Evolutionary conservation across 106 monocot species (phyloP), one percentile per base, ranked within the genome.

Genomic region (Phalaenopsis aphrodite): DNA sequence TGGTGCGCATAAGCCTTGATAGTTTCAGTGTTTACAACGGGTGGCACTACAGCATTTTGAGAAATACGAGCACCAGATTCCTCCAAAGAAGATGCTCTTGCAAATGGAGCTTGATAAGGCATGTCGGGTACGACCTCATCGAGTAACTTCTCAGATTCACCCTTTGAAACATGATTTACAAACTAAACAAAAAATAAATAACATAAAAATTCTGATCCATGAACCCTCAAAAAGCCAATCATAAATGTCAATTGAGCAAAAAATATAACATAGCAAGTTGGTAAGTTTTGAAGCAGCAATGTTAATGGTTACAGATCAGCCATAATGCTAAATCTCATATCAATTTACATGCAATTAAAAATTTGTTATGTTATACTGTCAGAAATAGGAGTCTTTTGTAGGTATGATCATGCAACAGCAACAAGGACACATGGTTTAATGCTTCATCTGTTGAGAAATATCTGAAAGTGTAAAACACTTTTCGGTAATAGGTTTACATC

Each of bases 81-180:
- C 56, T 95, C 90, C 69, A 86, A 24, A 8, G 95, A 89, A 76
- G 88, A 80, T 78, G 85, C 56, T 79, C 89, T 82, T 16, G 95
- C 92, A 79, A 75, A 81, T 46, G 92, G 95, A 14, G 95, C 88
- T 72, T 84, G 85, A 81, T 90, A 92, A 42, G 82, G 42, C 75
- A 83, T 89, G 49, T 77, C 81, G 39, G 79, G 45, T 5, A 75
- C n/a, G 52, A 39, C 6, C 5, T 43, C 74, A 47, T 67, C 77
- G n/a, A 81, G 81, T 30, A 80, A 66, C 79, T 80, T 84, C 37
- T 78, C 61, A 48, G 58, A 21, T 19, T 81, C 81, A 45, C 84
- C 84, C 74, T 81, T 86, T 3, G 41, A 11, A 37, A 72, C 56
- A 42, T 86, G 81, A 78, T 75, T 67, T 4, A 75, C 78, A 56